Percentiles rank a stretch among this genome's conserved stretches.
Conservation (phyloP, 495 filamentous ascomycete species). For the Parathielavia hyrcaniae region DNA sequence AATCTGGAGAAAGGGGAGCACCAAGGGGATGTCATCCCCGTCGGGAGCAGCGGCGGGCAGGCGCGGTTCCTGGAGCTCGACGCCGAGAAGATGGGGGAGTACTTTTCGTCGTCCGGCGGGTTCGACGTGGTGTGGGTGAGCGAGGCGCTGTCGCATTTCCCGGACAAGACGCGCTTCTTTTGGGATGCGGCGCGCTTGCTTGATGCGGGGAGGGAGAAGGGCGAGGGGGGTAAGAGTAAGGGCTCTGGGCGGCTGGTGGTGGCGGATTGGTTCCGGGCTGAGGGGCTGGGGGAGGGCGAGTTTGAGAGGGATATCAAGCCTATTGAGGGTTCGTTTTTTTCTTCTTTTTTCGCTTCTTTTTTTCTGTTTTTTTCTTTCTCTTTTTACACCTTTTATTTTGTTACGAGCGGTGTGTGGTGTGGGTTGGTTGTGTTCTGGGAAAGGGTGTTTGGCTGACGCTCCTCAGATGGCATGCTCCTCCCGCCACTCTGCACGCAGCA, state of each 20-base stretch:
- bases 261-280: constrained; percentile 53
- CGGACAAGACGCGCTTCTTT: constrained; percentile 52
- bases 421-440: not conserved
- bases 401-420: too few relatives aligned
- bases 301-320: constrained; percentile 48
- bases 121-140: constrained; percentile 56
- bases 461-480: constrained; percentile 50
- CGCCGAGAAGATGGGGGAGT: constrained; percentile 52
- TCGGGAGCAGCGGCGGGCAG: constrained; percentile 34
- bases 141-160: constrained; percentile 53
- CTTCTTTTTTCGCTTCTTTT: not conserved
- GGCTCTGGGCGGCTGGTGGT: constrained; percentile 45
- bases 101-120: constrained; percentile 26
- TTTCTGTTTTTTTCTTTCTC: not conserved
- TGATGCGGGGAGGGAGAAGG: constrained; percentile 4
- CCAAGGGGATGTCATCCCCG: constrained; percentile 28
- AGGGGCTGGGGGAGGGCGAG: constrained; percentile 36
- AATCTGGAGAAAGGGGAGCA: not conserved
- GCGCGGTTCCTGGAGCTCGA: constrained; percentile 52
- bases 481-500: constrained; percentile 46
- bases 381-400: not conserved
- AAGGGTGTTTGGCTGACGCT: not conserved
- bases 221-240: not conserved
- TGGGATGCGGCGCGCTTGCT: constrained; percentile 42
- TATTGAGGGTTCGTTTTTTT: constrained; percentile 43